Evolutionary conservation across 306 rosid species (phyloP).

Genomic region (Cyamopsis tetragonoloba): DNA sequence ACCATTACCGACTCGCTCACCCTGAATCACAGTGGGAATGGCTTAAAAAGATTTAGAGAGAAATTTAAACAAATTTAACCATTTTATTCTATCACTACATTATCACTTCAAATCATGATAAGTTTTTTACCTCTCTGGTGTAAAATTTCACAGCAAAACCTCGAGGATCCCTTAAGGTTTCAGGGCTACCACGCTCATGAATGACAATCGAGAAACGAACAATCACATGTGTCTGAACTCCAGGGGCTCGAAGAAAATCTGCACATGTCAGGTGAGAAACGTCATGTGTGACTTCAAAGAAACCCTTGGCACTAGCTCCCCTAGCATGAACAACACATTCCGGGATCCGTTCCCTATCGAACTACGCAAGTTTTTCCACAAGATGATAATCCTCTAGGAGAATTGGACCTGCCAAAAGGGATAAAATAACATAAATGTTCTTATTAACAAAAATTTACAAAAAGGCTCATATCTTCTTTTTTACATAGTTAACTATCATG

Average conservation of each 20-base stretch:
- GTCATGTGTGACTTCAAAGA: constrained; percentile 95
- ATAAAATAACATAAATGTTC: background rate
- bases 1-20: background rate
- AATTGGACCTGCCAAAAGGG: constrained; percentile 68
- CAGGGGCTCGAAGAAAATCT: constrained; percentile 92
- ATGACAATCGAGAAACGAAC: constrained; percentile 93
- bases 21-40: background rate
- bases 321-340: constrained; percentile 98
- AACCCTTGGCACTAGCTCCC: constrained; percentile 99
- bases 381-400: constrained; percentile 93
- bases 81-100: background rate
- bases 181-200: constrained; percentile 99
- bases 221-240: constrained; percentile 92
- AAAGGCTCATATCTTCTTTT: background rate
- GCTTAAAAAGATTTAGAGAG: background rate
- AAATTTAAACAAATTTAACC: background rate
- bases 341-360: constrained; percentile 85
- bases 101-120: background rate
- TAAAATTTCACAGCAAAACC: constrained; percentile 87
- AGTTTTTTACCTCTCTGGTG: constrained; percentile 73
- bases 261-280: constrained; percentile 81
- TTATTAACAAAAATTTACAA: background rate
- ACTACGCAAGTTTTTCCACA: constrained; percentile 87
- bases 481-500: background rate
- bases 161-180: constrained; percentile 82